A percentile compares a stretch with the other conserved stretches of the same genome.
These are phyloP conservation scores for Cystoderma amianthinum DNA, from an alignment of 768 basidiomycete genomes.

Conservation along the genomic window DNA sequence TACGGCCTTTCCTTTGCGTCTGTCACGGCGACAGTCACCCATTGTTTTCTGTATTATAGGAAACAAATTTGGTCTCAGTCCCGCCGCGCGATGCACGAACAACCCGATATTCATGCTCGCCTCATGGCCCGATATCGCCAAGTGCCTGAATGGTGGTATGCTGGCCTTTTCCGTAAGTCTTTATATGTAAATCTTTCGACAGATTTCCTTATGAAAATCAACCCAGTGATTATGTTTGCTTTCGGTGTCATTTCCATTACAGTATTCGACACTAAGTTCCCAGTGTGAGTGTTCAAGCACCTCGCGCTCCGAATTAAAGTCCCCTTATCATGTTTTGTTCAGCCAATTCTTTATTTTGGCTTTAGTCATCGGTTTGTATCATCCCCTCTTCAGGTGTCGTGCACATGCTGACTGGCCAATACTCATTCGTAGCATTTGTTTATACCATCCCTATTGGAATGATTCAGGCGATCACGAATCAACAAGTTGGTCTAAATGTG, in stretches of 20 bases:
- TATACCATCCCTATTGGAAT: constrained; percentile 64
- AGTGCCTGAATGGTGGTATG: constrained; percentile 82
- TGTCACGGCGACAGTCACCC: constrained; percentile 65
- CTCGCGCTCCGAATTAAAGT: too few relatives aligned
- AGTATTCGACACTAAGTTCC: constrained; percentile 41
- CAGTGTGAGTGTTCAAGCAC: constrained; percentile 29
- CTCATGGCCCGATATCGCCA: constrained; percentile 70
- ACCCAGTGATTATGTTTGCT: constrained; percentile 46
- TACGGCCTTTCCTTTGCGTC: constrained; percentile 77
- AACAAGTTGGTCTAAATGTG: constrained; percentile 63
- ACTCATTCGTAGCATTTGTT: constrained; percentile 27
- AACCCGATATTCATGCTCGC: constrained; percentile 77
- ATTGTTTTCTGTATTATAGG: constrained; percentile 64
- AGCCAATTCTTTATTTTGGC: constrained; percentile 48
- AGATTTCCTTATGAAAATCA: neutral
- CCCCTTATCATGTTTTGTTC: too few relatives aligned
- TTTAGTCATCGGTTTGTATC: constrained; percentile 42
- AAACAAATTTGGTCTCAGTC: constrained; percentile 69
- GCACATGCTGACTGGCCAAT: constrained; percentile 16
- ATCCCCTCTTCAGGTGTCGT: constrained; percentile 11
- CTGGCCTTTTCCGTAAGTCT: constrained; percentile 42
- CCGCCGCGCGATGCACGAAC: constrained; percentile 62
- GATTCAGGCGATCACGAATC: constrained; percentile 70
- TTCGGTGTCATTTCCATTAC: constrained; percentile 62
- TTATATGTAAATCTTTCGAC: neutral